Conservation (phyloP, 2,329 filamentous ascomycete species). For the Pseudogymnoascus sp. region DNA sequence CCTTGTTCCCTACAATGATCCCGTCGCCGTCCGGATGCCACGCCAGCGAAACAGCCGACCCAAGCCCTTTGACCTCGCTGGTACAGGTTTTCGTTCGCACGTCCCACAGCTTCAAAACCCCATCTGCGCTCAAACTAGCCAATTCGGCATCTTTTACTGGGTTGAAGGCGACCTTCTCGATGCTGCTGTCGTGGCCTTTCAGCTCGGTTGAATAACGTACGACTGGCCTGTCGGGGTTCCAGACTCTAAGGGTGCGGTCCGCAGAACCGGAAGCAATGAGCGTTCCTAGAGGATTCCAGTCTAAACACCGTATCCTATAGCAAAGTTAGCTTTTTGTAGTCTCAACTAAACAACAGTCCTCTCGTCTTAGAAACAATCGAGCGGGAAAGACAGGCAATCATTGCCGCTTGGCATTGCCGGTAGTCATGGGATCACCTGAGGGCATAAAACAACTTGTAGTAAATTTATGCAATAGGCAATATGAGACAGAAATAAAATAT, state of each 20-base stretch:
- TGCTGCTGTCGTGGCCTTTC: constrained; percentile 54
- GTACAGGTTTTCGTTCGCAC: constrained; percentile 63
- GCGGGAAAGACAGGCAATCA: background rate
- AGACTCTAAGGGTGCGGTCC: constrained; percentile 65
- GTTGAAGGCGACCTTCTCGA: constrained; percentile 73
- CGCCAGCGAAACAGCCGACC: constrained; percentile 60
- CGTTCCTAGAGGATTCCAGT: constrained; percentile 81
- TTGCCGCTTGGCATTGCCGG: background rate
- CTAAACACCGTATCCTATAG: constrained; percentile 65
- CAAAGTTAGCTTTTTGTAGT: background rate
- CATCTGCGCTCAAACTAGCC: constrained; percentile 66
- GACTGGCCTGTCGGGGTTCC: constrained; percentile 71
- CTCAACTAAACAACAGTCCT: background rate
- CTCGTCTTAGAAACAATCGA: background rate
- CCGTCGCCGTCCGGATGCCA: constrained; percentile 67
- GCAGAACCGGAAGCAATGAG: constrained; percentile 74
- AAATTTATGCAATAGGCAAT: background rate
- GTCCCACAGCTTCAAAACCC: constrained; percentile 72
- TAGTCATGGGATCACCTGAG: background rate
- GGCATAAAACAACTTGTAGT: background rate
- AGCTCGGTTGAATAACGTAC: constrained; percentile 69
- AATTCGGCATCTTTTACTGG: constrained; percentile 69
- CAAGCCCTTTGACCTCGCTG: constrained; percentile 59
- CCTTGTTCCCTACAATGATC: constrained; percentile 66
- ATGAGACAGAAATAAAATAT: background rate